Base-by-base conservation (phyloP, 2,329 filamentous ascomycete species). In the Aspergillus aculeatinus region DNA sequence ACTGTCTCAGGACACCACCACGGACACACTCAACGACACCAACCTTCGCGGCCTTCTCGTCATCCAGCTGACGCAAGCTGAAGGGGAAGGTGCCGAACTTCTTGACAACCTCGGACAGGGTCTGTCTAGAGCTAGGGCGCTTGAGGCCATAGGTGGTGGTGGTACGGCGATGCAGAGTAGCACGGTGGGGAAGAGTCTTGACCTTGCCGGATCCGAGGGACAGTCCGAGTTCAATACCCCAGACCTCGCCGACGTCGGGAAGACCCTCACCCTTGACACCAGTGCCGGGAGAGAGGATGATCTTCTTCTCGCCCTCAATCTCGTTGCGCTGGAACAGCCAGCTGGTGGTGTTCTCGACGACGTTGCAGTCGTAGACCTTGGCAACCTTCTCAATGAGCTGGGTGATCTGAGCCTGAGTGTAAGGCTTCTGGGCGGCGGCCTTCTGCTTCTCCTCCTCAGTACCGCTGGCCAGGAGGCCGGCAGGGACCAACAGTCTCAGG, bases 51-150 rank as follows among this genome's bases (percentile, higher is more conserved):
- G 93, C 88, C 74, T 94, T 89, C 85, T 99, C 95, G 72, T 98
- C 94, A 65, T 97, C 94, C 64, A 99, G 86, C 82, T 99, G 95
- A 74, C 95, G 87, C 82, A 98, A 84, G 80, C 91, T 96, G 87
- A 99, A 99, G 70, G 95, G 95, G 85, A 99, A 99, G 64, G 87
- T 92, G 67, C 94, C 93, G 74, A 98, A 99, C 82, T 94, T 97
- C 87, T 94, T 96, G 77, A 96, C 89, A 63, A 96, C 89, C 81
- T 98, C 95, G 51, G 93, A 96, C 56, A 98, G 84, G 53, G 94
- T 89, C 80, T 96, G 91, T 75, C 94, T 88, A 55, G 94, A 97
- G 67, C 91, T 96, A 62, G 92, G 92, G 68, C 95, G 89, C 87
- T 98, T 99, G 67, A 99, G 85, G 63, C 88, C 88, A 79, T 96